phyloP scores from a whole-genome alignment of 2,329 filamentous ascomycete genomes.

The Aspergillus pseudoglaucus region DNA sequence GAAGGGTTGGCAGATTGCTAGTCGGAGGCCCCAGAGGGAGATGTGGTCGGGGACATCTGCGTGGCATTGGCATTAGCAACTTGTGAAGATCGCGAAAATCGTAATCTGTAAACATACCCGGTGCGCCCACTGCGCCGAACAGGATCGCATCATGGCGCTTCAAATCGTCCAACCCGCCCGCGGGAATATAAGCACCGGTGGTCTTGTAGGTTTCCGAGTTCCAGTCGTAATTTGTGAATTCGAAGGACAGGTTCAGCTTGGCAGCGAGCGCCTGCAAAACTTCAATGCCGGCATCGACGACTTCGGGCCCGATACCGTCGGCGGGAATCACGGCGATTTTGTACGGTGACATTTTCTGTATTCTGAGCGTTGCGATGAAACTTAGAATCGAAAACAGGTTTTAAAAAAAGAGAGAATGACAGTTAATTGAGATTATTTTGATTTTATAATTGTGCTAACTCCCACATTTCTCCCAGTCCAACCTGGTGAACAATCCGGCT shows the following conservation, averaged over 20 bases:
- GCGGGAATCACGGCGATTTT: slow-evolving; percentile 60
- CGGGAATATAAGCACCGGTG: slow-evolving; percentile 59
- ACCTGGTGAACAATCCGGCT: too few relatives aligned
- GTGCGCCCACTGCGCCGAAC: slow-evolving; percentile 62
- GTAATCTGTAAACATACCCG: slow-evolving; percentile 28
- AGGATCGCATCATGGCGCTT: slow-evolving; percentile 59
- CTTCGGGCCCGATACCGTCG: slow-evolving; percentile 64
- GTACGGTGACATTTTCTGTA: slow-evolving; percentile 19
- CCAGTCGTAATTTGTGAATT: slow-evolving; percentile 61
- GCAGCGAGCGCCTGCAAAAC: slow-evolving; percentile 46
- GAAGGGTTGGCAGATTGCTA: slow-evolving; percentile 50
- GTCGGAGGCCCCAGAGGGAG: slow-evolving; percentile 50
- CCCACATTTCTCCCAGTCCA: too few relatives aligned
- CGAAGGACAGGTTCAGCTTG: slow-evolving; percentile 51
- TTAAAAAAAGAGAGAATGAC: too few relatives aligned
- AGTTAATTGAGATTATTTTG: too few relatives aligned
- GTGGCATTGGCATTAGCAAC: neutral
- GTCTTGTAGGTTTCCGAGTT: slow-evolving; percentile 60
- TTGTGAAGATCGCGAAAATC: neutral
- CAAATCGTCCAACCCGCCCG: slow-evolving; percentile 53
- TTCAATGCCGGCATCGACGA: slow-evolving; percentile 57
- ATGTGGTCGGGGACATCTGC: slow-evolving; percentile 56
- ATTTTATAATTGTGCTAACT: too few relatives aligned
- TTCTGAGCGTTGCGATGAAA: too few relatives aligned
- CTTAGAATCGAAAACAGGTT: too few relatives aligned